Evolutionary conservation across 805 yeast genomes (phyloP).

Genomic region (Kurtzmaniella fragi): DNA sequence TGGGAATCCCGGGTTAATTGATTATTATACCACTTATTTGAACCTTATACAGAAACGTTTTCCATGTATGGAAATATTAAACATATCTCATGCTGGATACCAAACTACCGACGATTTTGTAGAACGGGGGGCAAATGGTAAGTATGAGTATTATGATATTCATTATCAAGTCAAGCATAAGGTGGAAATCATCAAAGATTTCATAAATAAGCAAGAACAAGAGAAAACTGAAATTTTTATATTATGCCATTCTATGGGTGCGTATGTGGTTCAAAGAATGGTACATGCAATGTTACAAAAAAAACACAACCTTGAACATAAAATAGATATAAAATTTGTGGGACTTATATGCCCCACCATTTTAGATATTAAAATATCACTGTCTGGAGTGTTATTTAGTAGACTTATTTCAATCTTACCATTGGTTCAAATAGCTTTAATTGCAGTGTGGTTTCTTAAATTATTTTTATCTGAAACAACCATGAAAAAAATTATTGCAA

Average conservation of each 20-base stretch:
- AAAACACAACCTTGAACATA: slow-evolving; percentile 9
- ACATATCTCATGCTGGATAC: slow-evolving; percentile 65
- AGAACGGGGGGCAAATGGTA: slow-evolving; percentile 7
- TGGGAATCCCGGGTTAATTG: slow-evolving; percentile 73
- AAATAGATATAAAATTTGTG: slow-evolving; percentile 34
- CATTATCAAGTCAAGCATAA: slow-evolving; percentile 59
- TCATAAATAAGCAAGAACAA: slow-evolving; percentile 12
- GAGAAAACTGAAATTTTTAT: slow-evolving; percentile 35
- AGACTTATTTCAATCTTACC: slow-evolving; percentile 23
- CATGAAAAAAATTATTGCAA: background rate
- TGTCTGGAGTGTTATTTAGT: slow-evolving; percentile 26
- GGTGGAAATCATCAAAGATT: slow-evolving; percentile 40
- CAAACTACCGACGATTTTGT: slow-evolving; percentile 25
- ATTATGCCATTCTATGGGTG: slow-evolving; percentile 71
- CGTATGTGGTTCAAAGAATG: slow-evolving; percentile 56
- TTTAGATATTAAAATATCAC: slow-evolving; percentile 48
- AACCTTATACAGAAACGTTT: slow-evolving; percentile 32
- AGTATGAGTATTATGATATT: slow-evolving; percentile 30
- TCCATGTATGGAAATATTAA: slow-evolving; percentile 48
- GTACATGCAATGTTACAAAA: slow-evolving; percentile 22
- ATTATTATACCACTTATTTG: slow-evolving; percentile 57
- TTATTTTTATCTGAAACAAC: slow-evolving; percentile 18
- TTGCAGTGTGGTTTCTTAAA: slow-evolving; percentile 22
- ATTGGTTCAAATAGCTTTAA: slow-evolving; percentile 13
- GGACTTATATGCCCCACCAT: slow-evolving; percentile 72